Evolutionary conservation across 371 early-diverging fungal species (phyloP).

Genomic region (Saksenaea oblongispora): DNA sequence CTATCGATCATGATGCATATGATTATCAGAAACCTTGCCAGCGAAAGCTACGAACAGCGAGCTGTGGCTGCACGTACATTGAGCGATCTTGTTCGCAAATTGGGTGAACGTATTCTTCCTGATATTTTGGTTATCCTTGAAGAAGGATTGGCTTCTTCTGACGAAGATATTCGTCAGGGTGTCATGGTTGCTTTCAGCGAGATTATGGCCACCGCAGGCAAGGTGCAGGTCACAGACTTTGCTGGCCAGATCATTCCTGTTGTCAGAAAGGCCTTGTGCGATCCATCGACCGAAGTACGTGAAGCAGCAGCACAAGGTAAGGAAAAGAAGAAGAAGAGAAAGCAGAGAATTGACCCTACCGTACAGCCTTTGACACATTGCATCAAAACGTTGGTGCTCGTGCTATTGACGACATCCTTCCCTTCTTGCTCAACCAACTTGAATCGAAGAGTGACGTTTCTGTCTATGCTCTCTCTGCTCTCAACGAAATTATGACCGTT

Average conservation of each 20-base stretch:
- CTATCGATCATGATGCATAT: slow-evolving; percentile 85
- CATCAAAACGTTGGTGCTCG: slow-evolving; percentile 88
- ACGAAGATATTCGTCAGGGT: slow-evolving; percentile 80
- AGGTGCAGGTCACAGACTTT: slow-evolving; percentile 81
- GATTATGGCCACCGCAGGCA: slow-evolving; percentile 86
- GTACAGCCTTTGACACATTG: slow-evolving; percentile 86
- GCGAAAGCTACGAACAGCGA: slow-evolving; percentile 71
- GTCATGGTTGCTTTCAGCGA: slow-evolving; percentile 93
- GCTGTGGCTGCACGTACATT: slow-evolving; percentile 88
- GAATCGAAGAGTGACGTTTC: slow-evolving; percentile 65
- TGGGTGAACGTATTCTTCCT: slow-evolving; percentile 88
- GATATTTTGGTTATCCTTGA: slow-evolving; percentile 90
- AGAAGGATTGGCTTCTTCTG: slow-evolving; percentile 69
- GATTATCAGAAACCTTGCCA: slow-evolving; percentile 80
- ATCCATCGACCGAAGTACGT: slow-evolving; percentile 80
- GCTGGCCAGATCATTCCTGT: slow-evolving; percentile 79
- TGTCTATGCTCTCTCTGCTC: slow-evolving; percentile 85
- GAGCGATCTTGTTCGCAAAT: slow-evolving; percentile 93
- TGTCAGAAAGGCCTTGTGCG: slow-evolving; percentile 80
- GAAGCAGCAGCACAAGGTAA: slow-evolving; percentile 87
- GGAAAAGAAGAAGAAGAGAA: slow-evolving; percentile 4
- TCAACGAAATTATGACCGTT: slow-evolving; percentile 96
- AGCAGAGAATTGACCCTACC: background rate
- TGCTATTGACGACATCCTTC: slow-evolving; percentile 91
- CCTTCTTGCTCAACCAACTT: slow-evolving; percentile 83